Evolutionary conservation across 352 stramenopile genomes (phyloP).

Genomic region (Phytophthora pluvialis): DNA sequence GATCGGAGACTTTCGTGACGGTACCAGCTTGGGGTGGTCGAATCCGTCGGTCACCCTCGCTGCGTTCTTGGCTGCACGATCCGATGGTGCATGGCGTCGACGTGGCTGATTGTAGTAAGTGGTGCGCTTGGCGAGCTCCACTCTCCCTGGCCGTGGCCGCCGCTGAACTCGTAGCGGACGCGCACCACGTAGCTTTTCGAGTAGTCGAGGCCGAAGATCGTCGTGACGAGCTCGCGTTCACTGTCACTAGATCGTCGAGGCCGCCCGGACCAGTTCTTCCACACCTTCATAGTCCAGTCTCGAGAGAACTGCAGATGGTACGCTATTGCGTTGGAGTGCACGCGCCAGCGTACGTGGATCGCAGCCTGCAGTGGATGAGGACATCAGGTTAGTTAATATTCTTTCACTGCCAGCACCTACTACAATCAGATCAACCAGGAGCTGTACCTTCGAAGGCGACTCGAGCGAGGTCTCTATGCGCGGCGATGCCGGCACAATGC

Average conservation of each 20-base stretch:
- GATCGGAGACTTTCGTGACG: neutral
- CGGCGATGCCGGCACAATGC: conserved; percentile 51
- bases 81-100: conserved; percentile 33
- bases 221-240: conserved; percentile 63
- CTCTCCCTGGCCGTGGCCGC: conserved; percentile 49
- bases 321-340: conserved; percentile 55
- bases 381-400: neutral
- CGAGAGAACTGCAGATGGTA: conserved; percentile 78
- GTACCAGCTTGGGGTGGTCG: neutral
- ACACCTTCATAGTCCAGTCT: conserved; percentile 80
- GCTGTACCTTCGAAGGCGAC: conserved; percentile 66
- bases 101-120: conserved; percentile 51
- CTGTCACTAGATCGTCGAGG: conserved; percentile 51
- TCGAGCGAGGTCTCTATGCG: conserved; percentile 53
- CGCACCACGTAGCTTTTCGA: conserved; percentile 80
- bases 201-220: conserved; percentile 74
- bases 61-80: conserved; percentile 30
- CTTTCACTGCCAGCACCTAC: neutral
- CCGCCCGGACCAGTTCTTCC: conserved; percentile 75
- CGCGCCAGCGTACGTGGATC: conserved; percentile 63
- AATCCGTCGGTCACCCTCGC: conserved; percentile 9
- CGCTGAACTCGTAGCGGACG: conserved; percentile 70
- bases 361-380: conserved; percentile 46
- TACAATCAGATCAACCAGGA: neutral
- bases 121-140: conserved; percentile 65